phyloP scores from a whole-genome alignment of 306 rosid species.

The Cicer bijugum region DNA sequence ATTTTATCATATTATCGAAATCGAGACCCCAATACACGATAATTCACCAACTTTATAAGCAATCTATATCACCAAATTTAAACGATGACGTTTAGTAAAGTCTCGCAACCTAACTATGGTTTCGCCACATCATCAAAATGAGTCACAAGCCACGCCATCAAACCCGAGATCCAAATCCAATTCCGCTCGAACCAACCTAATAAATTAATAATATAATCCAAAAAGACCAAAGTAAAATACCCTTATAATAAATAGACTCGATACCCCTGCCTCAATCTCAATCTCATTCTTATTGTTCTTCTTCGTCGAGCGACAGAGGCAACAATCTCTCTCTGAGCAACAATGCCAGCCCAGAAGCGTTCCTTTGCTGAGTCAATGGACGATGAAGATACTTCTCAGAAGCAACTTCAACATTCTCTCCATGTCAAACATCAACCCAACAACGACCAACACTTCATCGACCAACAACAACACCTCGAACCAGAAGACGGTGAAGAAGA shows the following conservation, averaged over 20 bases:
- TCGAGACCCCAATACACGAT: too few species aligned
- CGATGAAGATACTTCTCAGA: slow-evolving; percentile 55
- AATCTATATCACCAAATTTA: background rate
- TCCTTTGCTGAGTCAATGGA: slow-evolving; percentile 49
- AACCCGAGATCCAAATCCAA: background rate
- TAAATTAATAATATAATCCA: too few species aligned
- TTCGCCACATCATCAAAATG: background rate
- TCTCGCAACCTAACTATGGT: background rate
- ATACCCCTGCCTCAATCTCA: slow-evolving; percentile 8
- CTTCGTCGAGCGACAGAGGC: slow-evolving; percentile 27
- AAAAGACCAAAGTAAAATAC: background rate
- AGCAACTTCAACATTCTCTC: slow-evolving; percentile 44
- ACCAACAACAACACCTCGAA: slow-evolving; percentile 22
- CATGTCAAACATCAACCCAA: slow-evolving; percentile 69
- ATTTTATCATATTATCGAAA: too few species aligned
- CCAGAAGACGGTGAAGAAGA: slow-evolving; percentile 16
- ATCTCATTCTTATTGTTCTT: slow-evolving; percentile 24
- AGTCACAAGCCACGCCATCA: background rate
- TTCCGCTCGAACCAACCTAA: background rate
- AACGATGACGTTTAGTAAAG: background rate
- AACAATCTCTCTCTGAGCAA: slow-evolving; percentile 35
- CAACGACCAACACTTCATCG: slow-evolving; percentile 39
- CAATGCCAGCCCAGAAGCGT: slow-evolving; percentile 99
- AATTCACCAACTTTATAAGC: too few species aligned
- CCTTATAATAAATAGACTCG: background rate